A percentile compares a stretch with the other conserved stretches of the same genome.
Evolutionary conservation across 371 early-diverging fungal genomes (phyloP).

Genomic region (Mortierella sp.): DNA sequence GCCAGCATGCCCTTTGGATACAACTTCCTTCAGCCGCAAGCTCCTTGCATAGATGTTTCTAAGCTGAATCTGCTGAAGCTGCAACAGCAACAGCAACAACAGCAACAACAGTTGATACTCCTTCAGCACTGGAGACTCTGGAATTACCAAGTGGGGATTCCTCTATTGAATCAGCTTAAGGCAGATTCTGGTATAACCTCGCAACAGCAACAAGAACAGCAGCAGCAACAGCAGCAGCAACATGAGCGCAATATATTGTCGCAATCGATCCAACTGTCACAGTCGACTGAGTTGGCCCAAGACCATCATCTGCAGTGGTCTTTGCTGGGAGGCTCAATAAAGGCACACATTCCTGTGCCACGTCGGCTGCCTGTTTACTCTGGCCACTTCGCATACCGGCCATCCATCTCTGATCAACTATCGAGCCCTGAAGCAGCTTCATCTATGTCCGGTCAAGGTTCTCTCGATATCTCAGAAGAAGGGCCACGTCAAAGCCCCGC

Average conservation of each 20-base stretch:
- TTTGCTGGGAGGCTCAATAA: background rate
- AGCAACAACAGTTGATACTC: background rate
- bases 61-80: background rate
- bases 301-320: background rate
- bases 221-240: slow-evolving; percentile 13
- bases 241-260: background rate
- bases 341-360: background rate
- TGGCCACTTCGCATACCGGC: background rate
- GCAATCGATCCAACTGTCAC: background rate
- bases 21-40: no score
- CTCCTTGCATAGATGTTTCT: background rate
- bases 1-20: background rate
- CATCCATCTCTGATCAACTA: background rate
- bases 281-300: background rate
- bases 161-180: no score
- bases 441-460: background rate
- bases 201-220: background rate
- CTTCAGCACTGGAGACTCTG: no score
- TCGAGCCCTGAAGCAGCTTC: background rate
- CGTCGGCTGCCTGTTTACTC: no score
- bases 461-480: background rate
- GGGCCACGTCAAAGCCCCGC: background rate
- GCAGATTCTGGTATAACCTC: no score
- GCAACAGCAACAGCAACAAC: background rate
- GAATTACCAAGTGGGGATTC: no score